Evolutionary conservation across 1,284 basidiomycete species (phyloP).

Genomic region (Ustilago esculenta): DNA sequence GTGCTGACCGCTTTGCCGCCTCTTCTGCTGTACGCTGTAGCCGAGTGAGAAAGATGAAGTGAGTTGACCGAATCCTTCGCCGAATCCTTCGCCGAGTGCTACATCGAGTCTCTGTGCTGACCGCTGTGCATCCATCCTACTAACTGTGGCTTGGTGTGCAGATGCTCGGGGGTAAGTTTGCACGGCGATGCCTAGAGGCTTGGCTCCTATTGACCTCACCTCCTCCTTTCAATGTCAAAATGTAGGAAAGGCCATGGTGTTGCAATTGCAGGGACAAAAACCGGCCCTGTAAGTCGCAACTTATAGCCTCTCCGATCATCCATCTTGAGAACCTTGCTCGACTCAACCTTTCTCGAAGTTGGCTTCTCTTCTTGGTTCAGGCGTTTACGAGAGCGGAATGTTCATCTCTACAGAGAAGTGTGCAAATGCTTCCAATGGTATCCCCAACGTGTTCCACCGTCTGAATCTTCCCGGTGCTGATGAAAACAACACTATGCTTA

Average conservation of each 20-base stretch:
- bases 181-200: neutral
- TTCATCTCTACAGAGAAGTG: too few relatives aligned
- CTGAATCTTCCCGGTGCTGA: constrained; percentile 1
- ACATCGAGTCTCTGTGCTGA: too few relatives aligned
- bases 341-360: too few relatives aligned
- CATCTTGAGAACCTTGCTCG: too few relatives aligned
- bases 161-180: constrained; percentile 30
- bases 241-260: constrained; percentile 33
- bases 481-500: neutral
- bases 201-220: neutral
- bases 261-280: constrained; percentile 28
- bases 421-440: too few relatives aligned
- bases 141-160: neutral
- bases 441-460: too few relatives aligned
- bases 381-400: constrained; percentile 17
- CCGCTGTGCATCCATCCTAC: too few relatives aligned
- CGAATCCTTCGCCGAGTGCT: too few relatives aligned
- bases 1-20: neutral
- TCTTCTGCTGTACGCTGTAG: constrained; percentile 2
- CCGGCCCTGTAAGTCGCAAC: constrained; percentile 17
- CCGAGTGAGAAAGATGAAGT: constrained; percentile 42
- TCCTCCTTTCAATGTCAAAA: neutral
- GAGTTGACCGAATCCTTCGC: too few relatives aligned
- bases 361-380: neutral
- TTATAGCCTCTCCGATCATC: too few relatives aligned